phyloP scores from a whole-genome alignment of 306 rosid species.

The Rosa rugosa region DNA sequence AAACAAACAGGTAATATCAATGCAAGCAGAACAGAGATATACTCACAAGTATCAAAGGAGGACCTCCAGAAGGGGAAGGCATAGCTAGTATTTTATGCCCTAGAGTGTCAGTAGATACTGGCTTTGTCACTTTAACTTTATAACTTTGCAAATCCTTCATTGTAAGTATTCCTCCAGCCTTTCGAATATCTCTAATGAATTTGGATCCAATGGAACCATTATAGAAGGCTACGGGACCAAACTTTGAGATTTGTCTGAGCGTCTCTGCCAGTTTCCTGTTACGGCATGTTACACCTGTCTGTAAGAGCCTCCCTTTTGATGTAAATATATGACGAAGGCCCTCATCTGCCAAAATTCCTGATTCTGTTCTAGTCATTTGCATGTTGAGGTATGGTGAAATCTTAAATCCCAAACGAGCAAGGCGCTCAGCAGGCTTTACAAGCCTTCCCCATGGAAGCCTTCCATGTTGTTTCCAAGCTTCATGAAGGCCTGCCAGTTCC shows the following conservation, averaged over 20 bases:
- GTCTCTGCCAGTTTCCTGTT: slow-evolving; percentile 62
- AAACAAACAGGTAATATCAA: neutral
- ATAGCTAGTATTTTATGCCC: slow-evolving; percentile 63
- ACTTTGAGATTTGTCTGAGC: slow-evolving; percentile 41
- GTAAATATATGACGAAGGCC: slow-evolving; percentile 67
- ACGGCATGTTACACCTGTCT: slow-evolving; percentile 44
- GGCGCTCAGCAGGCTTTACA: slow-evolving; percentile 63
- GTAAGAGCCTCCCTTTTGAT: slow-evolving; percentile 62
- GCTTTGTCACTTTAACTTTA: slow-evolving; percentile 41
- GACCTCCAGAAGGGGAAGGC: slow-evolving; percentile 97
- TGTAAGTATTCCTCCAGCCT: slow-evolving; percentile 65
- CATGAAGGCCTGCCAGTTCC: slow-evolving; percentile 73
- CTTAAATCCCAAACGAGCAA: slow-evolving; percentile 66
- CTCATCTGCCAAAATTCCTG: slow-evolving; percentile 45
- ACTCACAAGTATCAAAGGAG: slow-evolving; percentile 73
- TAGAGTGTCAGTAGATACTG: slow-evolving; percentile 39
- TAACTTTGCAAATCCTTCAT: slow-evolving; percentile 60
- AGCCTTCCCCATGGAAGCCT: slow-evolving; percentile 77
- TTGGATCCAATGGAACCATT: slow-evolving; percentile 58
- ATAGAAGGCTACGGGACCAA: slow-evolving; percentile 57
- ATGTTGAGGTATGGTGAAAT: slow-evolving; percentile 60
- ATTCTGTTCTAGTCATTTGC: slow-evolving; percentile 52
- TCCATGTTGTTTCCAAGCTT: slow-evolving; percentile 70
- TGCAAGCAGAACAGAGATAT: neutral
- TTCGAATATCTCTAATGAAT: slow-evolving; percentile 59